Evolutionary conservation across 2,329 filamentous ascomycete genomes (phyloP).

Genomic region (Xylaria sp.): DNA sequence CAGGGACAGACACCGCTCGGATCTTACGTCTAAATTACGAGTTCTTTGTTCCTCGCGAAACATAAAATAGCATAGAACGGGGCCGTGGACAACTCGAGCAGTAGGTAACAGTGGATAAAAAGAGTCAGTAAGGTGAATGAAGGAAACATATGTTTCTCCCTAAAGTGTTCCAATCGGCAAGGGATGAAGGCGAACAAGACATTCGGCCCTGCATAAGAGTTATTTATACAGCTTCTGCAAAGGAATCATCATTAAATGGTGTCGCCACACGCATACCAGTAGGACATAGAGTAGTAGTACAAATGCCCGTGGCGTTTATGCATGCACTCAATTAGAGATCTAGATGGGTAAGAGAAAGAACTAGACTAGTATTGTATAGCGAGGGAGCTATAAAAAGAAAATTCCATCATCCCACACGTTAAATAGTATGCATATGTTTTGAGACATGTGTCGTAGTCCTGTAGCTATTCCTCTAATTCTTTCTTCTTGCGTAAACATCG

Average conservation of each 20-base stretch:
- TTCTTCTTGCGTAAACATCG: no score
- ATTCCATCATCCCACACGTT: not conserved
- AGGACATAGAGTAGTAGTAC: no score
- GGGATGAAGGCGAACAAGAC: not conserved
- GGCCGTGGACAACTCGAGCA: no score
- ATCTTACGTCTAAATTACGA: no score
- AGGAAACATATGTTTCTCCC: not conserved
- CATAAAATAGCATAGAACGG: no score
- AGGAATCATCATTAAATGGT: not conserved
- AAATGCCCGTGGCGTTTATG: no score
- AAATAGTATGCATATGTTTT: not conserved
- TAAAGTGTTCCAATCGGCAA: not conserved
- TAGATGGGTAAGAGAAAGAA: no score
- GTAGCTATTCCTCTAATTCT: not conserved
- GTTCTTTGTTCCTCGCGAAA: no score
- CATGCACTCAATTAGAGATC: no score
- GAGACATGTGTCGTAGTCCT: not conserved
- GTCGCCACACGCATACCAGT: not conserved
- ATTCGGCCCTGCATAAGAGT: not conserved
- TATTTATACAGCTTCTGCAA: no score
- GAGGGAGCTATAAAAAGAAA: conserved; percentile 18
- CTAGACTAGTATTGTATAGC: not conserved
- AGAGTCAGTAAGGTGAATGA: not conserved
- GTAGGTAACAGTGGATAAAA: no score
- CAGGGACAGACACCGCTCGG: no score